These are phyloP conservation scores for Lanmaoa pseudosensibilis DNA, from an alignment of 768 basidiomycete species.

Conservation along the genomic window DNA sequence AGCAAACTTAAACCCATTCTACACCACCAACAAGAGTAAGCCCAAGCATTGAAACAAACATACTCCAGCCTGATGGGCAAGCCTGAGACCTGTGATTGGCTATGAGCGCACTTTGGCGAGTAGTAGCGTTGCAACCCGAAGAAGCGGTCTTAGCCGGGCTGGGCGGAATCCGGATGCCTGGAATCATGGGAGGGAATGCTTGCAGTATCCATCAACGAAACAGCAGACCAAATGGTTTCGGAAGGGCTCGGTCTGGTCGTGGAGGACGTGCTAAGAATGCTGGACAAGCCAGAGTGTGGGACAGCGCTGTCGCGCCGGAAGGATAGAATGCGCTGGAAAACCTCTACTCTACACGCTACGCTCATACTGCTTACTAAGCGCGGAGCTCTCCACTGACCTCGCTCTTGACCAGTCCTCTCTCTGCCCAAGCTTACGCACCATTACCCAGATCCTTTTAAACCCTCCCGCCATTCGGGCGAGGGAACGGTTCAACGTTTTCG, in stretches of 20 bases:
- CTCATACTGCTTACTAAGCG: no score
- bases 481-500: conserved; percentile 13
- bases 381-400: no score
- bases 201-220: not conserved
- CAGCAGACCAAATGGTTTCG: not conserved
- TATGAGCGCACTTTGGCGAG: not conserved
- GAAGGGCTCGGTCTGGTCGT: not conserved
- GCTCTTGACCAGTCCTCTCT: no score
- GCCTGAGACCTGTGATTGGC: conserved; percentile 7
- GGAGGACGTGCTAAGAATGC: conserved; percentile 1
- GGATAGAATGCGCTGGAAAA: no score
- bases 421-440: conserved; percentile 12
- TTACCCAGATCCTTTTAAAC: conserved; percentile 9
- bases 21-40: not conserved
- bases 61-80: conserved; percentile 10
- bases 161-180: no score
- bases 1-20: conserved; percentile 12
- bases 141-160: conserved; percentile 1
- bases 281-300: no score
- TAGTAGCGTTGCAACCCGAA: conserved; percentile 2
- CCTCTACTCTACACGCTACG: no score
- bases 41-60: not conserved
- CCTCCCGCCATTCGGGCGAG: conserved; percentile 1
- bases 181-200: not conserved
- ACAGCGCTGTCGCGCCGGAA: no score